Base-by-base conservation (phyloP, 805 yeast species). In the Yarrowia yakushimensis region DNA sequence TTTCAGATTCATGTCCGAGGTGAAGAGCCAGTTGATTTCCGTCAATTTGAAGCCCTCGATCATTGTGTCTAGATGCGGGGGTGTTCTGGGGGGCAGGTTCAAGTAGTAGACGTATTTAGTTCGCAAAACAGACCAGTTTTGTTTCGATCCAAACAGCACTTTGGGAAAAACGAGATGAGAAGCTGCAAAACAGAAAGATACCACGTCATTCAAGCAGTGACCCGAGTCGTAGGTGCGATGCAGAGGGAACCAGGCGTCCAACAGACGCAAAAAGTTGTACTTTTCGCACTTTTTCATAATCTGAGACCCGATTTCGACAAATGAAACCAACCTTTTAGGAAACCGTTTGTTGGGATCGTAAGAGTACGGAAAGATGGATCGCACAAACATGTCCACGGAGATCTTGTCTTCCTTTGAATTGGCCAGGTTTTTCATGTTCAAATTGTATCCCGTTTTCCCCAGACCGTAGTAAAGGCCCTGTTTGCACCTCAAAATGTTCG, bases 241-340 rank as follows among this genome's bases (percentile, higher is more conserved):
- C 5, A 52, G 12, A 11, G 59, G 59, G 22, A 34, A 52, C 59
- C 59, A 52, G 10, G 17, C 17, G 4, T 52, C 59, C 18, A 52
- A n/a, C 13, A 36, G 5, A 0, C n/a, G 11, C n/a, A 12, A 12
- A 17, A 23, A 23, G 17, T 33, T 36, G 18, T 6, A 9, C 0
- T 10, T 8, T 18, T 36, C 34, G 9, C 42, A 52, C 23, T 13
- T 34, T 17, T 36, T 25, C 33, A 31, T 4, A 9, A 33, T 20
- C 7, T 4, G 25, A 2, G 15, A 31, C 2, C 18, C 42, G 11
- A 52, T 34, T 1, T 36, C 18, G 5, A 3, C 6, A 8, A 52
- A n/a, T 1, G 27, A 4, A 8, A 30, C 20, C 7, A 52, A 25
- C 3, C 59, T 22, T 52, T 52, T 52, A 1, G 59, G 59, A 17